Conservation (phyloP, 2,329 filamentous ascomycete genomes). For the Rhinocladiella similis region DNA sequence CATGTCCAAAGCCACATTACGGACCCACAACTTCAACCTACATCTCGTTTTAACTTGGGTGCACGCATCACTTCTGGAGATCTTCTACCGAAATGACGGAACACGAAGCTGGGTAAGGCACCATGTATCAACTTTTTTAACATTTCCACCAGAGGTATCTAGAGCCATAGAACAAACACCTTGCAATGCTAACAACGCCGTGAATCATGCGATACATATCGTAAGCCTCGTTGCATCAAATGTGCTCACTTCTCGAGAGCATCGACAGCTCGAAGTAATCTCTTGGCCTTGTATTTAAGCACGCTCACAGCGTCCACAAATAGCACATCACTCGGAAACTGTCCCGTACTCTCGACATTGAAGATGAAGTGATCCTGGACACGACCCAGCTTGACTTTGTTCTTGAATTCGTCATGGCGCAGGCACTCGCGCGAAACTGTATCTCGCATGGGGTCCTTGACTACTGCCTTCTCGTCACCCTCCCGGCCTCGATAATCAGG, state of each 20-base stretch:
- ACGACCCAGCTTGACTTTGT: constrained; percentile 90
- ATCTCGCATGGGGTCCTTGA: constrained; percentile 85
- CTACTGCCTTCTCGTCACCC: constrained; percentile 84
- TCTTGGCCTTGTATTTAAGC: constrained; percentile 76
- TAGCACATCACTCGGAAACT: constrained; percentile 90
- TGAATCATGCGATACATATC: constrained; percentile 23
- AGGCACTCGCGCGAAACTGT: constrained; percentile 92
- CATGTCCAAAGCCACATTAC: too few species aligned
- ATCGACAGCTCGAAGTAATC: constrained; percentile 46
- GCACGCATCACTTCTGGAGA: too few species aligned
- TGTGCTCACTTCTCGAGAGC: constrained; percentile 41
- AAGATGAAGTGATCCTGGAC: constrained; percentile 97
- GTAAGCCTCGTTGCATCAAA: constrained; percentile 23
- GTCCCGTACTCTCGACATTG: constrained; percentile 88
- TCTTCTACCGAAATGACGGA: too few species aligned
- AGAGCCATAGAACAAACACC: constrained; percentile 7
- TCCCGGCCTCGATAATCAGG: constrained; percentile 71
- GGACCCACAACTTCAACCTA: too few species aligned
- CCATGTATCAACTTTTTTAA: constrained; percentile 6
- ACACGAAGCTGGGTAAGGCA: too few species aligned
- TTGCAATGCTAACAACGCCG: constrained; percentile 16
- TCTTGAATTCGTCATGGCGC: constrained; percentile 88
- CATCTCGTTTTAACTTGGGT: too few species aligned
- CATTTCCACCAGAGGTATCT: constrained; percentile 23
- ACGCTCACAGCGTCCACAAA: constrained; percentile 87